Conservation (phyloP, 495 filamentous ascomycete species). For the Aspergillus panamensis region DNA sequence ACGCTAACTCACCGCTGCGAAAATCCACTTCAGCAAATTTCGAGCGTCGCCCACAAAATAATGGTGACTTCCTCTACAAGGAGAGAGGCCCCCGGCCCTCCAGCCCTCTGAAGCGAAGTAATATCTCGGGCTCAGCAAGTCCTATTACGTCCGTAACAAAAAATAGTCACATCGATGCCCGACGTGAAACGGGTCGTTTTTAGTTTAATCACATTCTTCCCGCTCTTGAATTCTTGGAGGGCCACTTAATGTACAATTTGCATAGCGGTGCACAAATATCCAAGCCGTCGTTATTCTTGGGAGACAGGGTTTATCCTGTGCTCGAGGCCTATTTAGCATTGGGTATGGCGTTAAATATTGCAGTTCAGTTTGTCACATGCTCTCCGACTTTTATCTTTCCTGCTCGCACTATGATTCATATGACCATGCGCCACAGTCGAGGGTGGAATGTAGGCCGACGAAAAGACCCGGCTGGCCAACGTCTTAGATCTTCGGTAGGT, state of each 20-base stretch:
- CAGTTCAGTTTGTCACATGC: background rate
- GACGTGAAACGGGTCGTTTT: constrained; percentile 42
- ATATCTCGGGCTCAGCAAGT: constrained; percentile 33
- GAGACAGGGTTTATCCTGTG: constrained; percentile 1
- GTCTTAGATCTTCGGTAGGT: constrained; percentile 10
- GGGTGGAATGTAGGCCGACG: constrained; percentile 21
- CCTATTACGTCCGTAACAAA: constrained; percentile 31
- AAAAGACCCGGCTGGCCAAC: constrained; percentile 13
- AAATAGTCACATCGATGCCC: constrained; percentile 24
- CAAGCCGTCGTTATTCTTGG: background rate
- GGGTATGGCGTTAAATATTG: constrained; percentile 7
- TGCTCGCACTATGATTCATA: background rate
- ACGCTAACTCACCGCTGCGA: constrained; percentile 76
- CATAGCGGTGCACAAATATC: constrained; percentile 1
- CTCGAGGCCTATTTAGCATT: constrained; percentile 17
- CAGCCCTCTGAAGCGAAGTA: constrained; percentile 44
- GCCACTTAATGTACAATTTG: constrained; percentile 1
- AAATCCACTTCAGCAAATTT: constrained; percentile 54
- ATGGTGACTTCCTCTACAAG: constrained; percentile 38
- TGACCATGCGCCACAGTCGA: background rate
- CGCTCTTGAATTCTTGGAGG: background rate
- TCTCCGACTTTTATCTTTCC: background rate
- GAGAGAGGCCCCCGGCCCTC: constrained; percentile 40
- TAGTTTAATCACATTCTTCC: constrained; percentile 21
- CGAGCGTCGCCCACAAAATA: constrained; percentile 36